Base-by-base conservation (phyloP, 2,329 filamentous ascomycete genomes). In the Didymosphaeria variabile region DNA sequence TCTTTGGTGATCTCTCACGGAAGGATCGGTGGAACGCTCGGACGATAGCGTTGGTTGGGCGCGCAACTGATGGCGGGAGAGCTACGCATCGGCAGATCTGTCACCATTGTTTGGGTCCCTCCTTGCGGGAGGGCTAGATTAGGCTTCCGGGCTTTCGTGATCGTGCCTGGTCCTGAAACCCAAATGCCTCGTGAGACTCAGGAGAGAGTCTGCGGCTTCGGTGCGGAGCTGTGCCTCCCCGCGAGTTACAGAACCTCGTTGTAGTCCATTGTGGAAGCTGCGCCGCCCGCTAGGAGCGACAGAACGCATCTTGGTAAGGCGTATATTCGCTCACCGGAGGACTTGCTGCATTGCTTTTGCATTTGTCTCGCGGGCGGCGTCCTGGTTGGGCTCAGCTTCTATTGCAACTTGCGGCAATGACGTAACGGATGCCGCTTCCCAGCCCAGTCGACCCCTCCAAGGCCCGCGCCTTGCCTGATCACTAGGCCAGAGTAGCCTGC, bases 11-110 rank as follows among this genome's bases (percentile, higher is more conserved):
- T 23, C 38, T 15, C 23, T 26, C 23, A 4, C 29, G 29, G 53
- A 29, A 38, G 53, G 53, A 55, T 36, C 40, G 40, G 31, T 55
- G 51, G 21, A n/a, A 54, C 51, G 51, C 36, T 54, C 38, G 51
- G 51, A 45, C 51, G 51, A 31, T 44, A 19, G 52, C 5, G 23
- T 17, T 40, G 50, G 32, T 38, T 5, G 32, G 29, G 23, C n/a
- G 34, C 5, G 50, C 50, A 26, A 44, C 23, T n/a, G 29, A 54
- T 10, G 49, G 58, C 58, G 58, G 54, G 59, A 55, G 54, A 61
- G 55, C 59, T 57, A 57, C 59, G 55, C 34, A 46, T 51, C 31
- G 52, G 58, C 47, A 44, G 46, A 60, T 60, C 45, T 57, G 34
- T 58, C 38, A 45, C 36, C 19, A 31, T 19, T 31, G 21, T 38